These are phyloP conservation scores for Pyrenopolyporus hunteri DNA, from an alignment of 495 filamentous ascomycete genomes.

Conservation along the genomic window DNA sequence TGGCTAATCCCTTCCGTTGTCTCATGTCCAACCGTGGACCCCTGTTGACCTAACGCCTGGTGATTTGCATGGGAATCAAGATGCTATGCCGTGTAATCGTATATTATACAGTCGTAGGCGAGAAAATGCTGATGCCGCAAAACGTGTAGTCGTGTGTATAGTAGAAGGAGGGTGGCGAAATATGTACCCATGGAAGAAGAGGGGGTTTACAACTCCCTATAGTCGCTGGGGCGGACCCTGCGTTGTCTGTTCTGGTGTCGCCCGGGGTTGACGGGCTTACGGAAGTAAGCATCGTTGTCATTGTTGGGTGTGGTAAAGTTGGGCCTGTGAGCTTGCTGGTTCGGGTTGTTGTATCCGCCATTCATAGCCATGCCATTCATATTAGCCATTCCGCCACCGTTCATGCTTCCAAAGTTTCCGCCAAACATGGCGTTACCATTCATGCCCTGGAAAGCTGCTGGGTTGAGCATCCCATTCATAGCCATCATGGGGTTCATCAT, in stretches of 20 bases:
- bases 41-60: constrained; percentile 21
- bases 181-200: not conserved
- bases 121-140: constrained; percentile 1
- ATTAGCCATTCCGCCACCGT: constrained; percentile 51
- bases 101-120: constrained; percentile 25
- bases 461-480: constrained; percentile 59
- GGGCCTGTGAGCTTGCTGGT: constrained; percentile 57
- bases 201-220: constrained; percentile 70
- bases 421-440: constrained; percentile 51
- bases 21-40: constrained; percentile 23
- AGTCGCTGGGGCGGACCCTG: constrained; percentile 84
- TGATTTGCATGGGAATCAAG: constrained; percentile 16
- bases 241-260: constrained; percentile 81
- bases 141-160: not conserved
- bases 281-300: constrained; percentile 92
- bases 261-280: constrained; percentile 94
- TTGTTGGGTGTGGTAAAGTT: constrained; percentile 71
- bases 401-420: constrained; percentile 50
- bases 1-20: not conserved
- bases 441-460: constrained; percentile 60
- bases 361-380: constrained; percentile 41
- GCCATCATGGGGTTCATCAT: constrained; percentile 61
- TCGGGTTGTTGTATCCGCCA: constrained; percentile 46
- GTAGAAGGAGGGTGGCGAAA: not conserved
- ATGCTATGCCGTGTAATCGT: constrained; percentile 23